Percentiles rank a stretch among this genome's conserved stretches.
phyloP scores from a whole-genome alignment of 176 grass and related monocot genomes.

The Avena sativa region DNA sequence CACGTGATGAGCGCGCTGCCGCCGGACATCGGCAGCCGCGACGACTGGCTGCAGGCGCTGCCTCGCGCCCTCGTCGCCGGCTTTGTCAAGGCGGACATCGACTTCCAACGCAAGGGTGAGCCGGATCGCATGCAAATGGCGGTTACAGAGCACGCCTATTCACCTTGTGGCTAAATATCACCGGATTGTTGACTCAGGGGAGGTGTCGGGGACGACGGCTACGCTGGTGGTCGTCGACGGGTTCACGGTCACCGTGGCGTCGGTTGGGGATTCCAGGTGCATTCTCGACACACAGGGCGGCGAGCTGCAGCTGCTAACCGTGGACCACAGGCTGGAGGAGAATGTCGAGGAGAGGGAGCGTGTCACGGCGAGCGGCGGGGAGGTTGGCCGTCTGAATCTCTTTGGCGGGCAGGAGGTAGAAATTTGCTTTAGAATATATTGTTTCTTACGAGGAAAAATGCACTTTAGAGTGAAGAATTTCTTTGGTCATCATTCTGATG shows the following conservation, averaged over 20 bases:
- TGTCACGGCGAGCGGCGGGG: conserved; percentile 89
- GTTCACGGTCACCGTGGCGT: conserved; percentile 85
- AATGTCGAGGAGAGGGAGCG: conserved; percentile 87
- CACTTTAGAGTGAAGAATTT: background rate
- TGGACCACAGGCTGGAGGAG: conserved; percentile 91
- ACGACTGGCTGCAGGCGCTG: conserved; percentile 87
- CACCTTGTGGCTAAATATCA: background rate
- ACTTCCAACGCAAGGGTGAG: conserved; percentile 91
- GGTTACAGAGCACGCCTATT: background rate
- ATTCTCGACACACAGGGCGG: conserved; percentile 80
- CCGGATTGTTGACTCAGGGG: conserved; percentile 45
- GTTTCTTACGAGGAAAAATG: background rate
- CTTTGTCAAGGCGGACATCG: conserved; percentile 93
- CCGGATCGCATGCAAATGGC: background rate
- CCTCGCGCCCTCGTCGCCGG: conserved; percentile 87
- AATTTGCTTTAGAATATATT: background rate
- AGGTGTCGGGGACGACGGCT: conserved; percentile 88
- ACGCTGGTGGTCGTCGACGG: conserved; percentile 87
- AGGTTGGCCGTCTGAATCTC: conserved; percentile 86
- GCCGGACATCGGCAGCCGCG: conserved; percentile 67
- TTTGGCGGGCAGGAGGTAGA: conserved; percentile 86
- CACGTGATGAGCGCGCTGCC: conserved; percentile 91
- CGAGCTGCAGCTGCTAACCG: conserved; percentile 73
- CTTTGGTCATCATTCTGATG: background rate
- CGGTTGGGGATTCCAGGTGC: conserved; percentile 91